Base-by-base conservation (phyloP, 1,139 yeast species). In the Kodamaea fungicola region DNA sequence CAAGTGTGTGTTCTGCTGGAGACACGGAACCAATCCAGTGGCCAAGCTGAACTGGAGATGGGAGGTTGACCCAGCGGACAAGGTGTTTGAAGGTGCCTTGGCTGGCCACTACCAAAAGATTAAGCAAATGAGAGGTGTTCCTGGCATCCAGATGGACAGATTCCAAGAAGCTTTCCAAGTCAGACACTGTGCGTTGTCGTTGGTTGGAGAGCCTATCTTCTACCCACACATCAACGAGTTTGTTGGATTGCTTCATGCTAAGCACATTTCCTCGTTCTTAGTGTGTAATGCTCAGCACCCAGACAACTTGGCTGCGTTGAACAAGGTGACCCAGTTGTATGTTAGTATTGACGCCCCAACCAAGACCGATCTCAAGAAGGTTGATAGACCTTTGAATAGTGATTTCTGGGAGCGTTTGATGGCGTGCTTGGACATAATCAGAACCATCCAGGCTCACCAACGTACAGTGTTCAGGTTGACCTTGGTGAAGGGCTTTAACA, bases 221-320 rank as follows among this genome's bases (percentile, higher is more conserved):
- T 88, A 89, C 56, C 97, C 96, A 2, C 80, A 89, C 53, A 89
- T 89, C 57, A 88, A 86, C 57, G 88, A 83, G 55, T 89, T 89
- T 54, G 79, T 88, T 29, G 77, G 73, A 6, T 76, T 89, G 80
- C 67, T 90, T 38, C 97, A 89, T 53, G 82, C 76, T 30, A 74
- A 78, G 52, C 82, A 76, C 33, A 89, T 89, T 34, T 84, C 95
- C 2, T 82, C 95, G 39, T 89, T 89, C 61, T 71, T 89, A 54
- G 97, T 89, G 10, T 89, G 97, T 64, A 89, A 89, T 58, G 97
- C 97, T 7, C 97, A 89, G 63, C 97, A 89, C 61, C 97, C 97
- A 2, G 90, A 83, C 42, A 83, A 88, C 44, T 69, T 89, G 46
- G 80, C 76, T 19, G 71, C 72, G 6, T 67, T 89, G 52, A 62